Conservation (phyloP, 768 basidiomycete species). For the Suillus clintonianus region DNA sequence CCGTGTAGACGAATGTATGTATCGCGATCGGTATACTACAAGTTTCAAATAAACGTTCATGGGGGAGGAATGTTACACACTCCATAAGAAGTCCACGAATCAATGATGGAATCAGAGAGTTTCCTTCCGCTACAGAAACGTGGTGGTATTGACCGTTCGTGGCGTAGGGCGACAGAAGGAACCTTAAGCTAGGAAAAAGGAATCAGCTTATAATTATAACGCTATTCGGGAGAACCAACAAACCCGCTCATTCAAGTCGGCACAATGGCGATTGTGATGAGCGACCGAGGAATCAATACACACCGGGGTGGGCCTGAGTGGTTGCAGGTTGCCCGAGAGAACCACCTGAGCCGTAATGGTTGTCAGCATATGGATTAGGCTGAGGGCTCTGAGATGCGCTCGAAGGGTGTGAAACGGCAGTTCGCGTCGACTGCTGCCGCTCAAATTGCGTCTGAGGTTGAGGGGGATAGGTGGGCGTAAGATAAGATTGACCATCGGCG, state of each 20-base stretch:
- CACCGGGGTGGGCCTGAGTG: constrained; percentile 50
- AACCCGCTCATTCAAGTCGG: constrained; percentile 4
- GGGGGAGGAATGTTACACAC: background rate
- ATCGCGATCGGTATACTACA: constrained; percentile 2
- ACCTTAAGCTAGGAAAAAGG: constrained; percentile 37
- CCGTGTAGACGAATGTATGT: background rate
- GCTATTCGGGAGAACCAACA: background rate
- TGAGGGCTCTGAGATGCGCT: constrained; percentile 38
- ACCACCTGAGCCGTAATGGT: constrained; percentile 26
- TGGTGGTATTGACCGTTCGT: constrained; percentile 24
- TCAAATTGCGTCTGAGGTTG: constrained; percentile 19
- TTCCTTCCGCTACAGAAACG: constrained; percentile 14
- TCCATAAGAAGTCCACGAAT: constrained; percentile 1
- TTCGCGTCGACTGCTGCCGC: constrained; percentile 20
- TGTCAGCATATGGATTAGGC: constrained; percentile 42
- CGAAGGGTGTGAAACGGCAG: constrained; percentile 20
- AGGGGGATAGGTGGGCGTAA: constrained; percentile 35
- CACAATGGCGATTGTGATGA: constrained; percentile 2
- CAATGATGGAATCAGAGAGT: background rate
- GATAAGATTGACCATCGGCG: constrained; percentile 32
- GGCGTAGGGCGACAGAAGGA: constrained; percentile 47
- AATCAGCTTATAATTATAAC: constrained; percentile 3
- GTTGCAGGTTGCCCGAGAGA: constrained; percentile 39
- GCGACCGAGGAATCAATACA: constrained; percentile 27
- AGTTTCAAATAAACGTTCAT: background rate